phyloP scores from a whole-genome alignment of 805 yeast genomes.

The Metschnikowia dekortorum region DNA sequence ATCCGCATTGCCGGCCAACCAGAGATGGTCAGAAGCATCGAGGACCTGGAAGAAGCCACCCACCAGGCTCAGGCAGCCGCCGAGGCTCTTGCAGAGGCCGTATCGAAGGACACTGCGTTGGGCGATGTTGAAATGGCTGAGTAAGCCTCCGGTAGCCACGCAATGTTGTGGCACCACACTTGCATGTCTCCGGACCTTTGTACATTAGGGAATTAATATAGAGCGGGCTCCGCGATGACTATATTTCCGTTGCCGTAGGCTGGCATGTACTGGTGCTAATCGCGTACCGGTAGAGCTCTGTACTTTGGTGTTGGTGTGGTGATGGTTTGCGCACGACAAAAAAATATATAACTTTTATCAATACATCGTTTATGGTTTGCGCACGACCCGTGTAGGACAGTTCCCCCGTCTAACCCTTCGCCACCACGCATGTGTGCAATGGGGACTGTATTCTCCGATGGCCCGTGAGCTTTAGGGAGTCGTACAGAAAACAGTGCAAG shows the following conservation, averaged over 20 bases:
- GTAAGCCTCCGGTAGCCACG: background rate
- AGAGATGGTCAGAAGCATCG: constrained; percentile 3
- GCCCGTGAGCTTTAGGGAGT: no score
- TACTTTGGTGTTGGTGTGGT: no score
- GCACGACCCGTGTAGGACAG: no score
- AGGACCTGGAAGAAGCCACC: constrained; percentile 10
- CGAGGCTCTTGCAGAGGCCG: constrained; percentile 13
- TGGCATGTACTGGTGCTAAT: no score
- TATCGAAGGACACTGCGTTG: constrained; percentile 16
- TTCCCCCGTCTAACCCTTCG: no score
- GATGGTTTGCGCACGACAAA: no score
- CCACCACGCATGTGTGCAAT: no score
- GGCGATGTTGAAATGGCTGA: constrained; percentile 18
- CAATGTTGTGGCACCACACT: background rate
- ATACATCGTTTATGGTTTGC: no score
- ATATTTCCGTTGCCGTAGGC: constrained; percentile 2
- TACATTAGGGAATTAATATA: constrained; percentile 15
- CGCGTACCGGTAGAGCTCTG: no score
- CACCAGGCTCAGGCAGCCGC: constrained; percentile 12
- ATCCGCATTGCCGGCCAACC: constrained; percentile 23
- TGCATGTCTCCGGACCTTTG: constrained; percentile 9
- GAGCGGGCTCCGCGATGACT: constrained; percentile 10
- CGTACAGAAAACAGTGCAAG: no score
- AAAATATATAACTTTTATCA: no score
- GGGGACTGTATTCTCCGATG: no score